Evolutionary conservation across 805 yeast genomes (phyloP), one percentile per base, ranked within the genome.

Genomic region (Ogataea nitratoaversa): DNA sequence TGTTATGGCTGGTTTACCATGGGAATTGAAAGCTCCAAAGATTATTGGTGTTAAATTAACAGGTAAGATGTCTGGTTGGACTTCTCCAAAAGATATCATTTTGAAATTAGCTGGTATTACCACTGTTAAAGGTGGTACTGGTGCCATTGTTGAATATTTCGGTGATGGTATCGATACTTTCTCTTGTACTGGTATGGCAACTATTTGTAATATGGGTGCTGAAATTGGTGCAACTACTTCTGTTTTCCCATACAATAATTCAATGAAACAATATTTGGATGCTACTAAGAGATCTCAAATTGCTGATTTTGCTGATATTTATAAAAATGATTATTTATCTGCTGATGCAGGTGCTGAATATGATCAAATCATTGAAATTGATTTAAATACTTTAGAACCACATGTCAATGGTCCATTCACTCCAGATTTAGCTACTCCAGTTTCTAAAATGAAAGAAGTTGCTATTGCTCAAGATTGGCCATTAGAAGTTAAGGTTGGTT

Each of bases 171-270:
- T 89, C 34, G 72, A 82, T 47, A 71, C 84, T 40, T 77, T 93
- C 57, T 83, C 95, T 19, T 88, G 96, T 72, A 93, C 99, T 27
- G 99, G 99, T 71, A 93, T 93, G 99, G 99, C 95, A 47, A 93
- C 99, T 46, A 91, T 93, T 65, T 91, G 98, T 77, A 93, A 93
- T 68, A 93, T 93, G 99, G 99, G 99, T 63, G 99, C 99, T 40
- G 99, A 93, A 70, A 89, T 93, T 43, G 99, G 99, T 67, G 99
- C 99, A 32, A 93, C 99, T 29, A 93, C 99, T 32, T 91, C 98
- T 19, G 79, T 87, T 42, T 93, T 93, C 88, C 99, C 99, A 48
- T 91, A 81, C 77, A 89, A 65, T 53, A 46, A 62, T 33, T 64
- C 69, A 35, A 64, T 64, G 67, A 62, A 51, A 50, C 57, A 60